Evolutionary conservation across 1,284 basidiomycete species (phyloP).

Genomic region (Trichosporon coremiiforme): DNA sequence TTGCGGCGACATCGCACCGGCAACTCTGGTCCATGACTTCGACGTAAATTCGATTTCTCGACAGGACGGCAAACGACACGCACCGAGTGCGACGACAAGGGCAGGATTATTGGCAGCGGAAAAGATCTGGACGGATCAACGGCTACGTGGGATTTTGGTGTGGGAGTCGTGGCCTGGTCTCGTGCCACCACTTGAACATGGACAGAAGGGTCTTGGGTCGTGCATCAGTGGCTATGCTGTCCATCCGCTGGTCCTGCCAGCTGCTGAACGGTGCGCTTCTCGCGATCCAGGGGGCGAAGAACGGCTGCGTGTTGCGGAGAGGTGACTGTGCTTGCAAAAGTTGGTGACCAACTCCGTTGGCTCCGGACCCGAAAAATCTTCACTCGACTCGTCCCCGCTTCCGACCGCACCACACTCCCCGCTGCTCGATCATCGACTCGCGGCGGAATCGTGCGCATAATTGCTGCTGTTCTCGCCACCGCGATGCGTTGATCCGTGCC

Average conservation of each 20-base stretch:
- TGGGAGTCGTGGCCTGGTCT: neutral
- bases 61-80: neutral
- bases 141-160: neutral
- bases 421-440: slow-evolving; percentile 16
- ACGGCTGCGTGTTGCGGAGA: neutral
- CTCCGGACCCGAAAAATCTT: slow-evolving; percentile 24
- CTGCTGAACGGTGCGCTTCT: slow-evolving; percentile 1
- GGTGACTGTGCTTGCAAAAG: slow-evolving; percentile 15
- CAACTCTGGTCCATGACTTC: slow-evolving; percentile 6
- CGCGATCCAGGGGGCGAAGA: neutral
- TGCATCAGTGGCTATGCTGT: neutral
- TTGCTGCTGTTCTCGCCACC: neutral
- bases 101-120: slow-evolving; percentile 8
- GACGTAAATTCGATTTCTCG: neutral
- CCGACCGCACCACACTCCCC: neutral
- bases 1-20: neutral
- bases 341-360: slow-evolving; percentile 1
- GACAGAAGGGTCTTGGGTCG: neutral
- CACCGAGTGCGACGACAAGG: neutral
- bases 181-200: neutral
- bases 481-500: neutral
- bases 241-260: neutral
- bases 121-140: neutral
- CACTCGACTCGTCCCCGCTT: slow-evolving; percentile 13
- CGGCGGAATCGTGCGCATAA: neutral